Base-by-base conservation (phyloP, 108 stramenopile genomes). In the Cylindrotheca fusiformis region DNA sequence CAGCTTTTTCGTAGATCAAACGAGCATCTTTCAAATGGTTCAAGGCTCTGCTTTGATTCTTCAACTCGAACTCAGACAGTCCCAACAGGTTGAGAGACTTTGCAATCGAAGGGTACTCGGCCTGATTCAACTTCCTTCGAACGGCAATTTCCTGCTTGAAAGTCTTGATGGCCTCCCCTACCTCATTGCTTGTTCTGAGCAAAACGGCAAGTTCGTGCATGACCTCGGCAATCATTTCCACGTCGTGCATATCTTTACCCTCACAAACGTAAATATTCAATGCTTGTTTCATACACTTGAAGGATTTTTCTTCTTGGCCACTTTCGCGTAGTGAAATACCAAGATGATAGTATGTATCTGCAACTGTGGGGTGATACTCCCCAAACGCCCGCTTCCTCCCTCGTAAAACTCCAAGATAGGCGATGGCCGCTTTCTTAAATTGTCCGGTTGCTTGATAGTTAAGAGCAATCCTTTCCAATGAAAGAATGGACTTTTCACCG, bases 211-310 rank as follows among this genome's bases (percentile, higher is more conserved):
- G 75, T 56, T 84, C 79, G 49, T 80, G 82, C 79, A 84, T 77
- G 14, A 80, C 71, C 46, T 84, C 79, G 3, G 82, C 82, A 61
- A 84, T 84, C 79, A 71, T 74, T 29, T 69, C 75, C 5, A 77
- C 73, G 58, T 84, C 82, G 47, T 77, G 65, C 54, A 74, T 77
- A 22, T 74, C 66, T 29, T 77, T 74, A 21, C 76, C 82, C 45
- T 80, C 71, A 14, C 67, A 63, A 31, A 79, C 75, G 52, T 79
- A 80, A 22, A 84, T 77, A 31, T 78, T 76, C 47, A 84, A 52
- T 23, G 78, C 76, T 65, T 80, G 78, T 62, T 80, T 84, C 71
- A 80, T 77, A 57, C 82, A 84, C 60, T 80, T 84, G 62, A 84
- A 67, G 0, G 82, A 75, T 52, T 84, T 84, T 5, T 84, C 76